These are phyloP conservation scores for Exophiala sideris DNA, from an alignment of 2,329 filamentous ascomycete genomes.

Conservation along the genomic window DNA sequence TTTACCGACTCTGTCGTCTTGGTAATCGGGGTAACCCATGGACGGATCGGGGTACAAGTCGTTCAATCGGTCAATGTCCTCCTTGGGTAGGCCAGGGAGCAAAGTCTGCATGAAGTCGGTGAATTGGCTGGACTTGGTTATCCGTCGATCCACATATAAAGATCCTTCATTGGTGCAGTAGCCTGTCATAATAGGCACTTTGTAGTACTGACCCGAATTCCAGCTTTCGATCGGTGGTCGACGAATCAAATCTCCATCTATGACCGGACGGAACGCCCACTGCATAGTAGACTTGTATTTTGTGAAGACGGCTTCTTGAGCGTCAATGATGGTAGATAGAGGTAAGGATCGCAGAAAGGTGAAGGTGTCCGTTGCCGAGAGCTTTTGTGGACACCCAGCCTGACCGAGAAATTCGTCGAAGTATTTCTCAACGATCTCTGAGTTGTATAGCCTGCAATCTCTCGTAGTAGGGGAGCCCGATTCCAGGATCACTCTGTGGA, in stretches of 20 bases:
- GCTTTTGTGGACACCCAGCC: constrained; percentile 33
- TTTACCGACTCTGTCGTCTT: constrained; percentile 32
- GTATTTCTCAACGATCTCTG: constrained; percentile 42
- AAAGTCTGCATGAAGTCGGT: constrained; percentile 59
- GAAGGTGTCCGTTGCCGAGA: constrained; percentile 29
- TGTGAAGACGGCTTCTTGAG: constrained; percentile 45
- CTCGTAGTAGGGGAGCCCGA: constrained; percentile 49
- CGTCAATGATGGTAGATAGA: constrained; percentile 38
- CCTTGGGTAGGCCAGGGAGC: constrained; percentile 55
- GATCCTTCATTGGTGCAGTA: constrained; percentile 71
- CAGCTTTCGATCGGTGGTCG: constrained; percentile 57
- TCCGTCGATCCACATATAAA: constrained; percentile 55
- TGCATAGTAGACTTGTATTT: constrained; percentile 47
- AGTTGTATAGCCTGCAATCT: constrained; percentile 40
- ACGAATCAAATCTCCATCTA: constrained; percentile 56
- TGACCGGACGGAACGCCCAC: constrained; percentile 58
- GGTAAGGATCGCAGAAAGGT: constrained; percentile 42
- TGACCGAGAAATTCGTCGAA: constrained; percentile 48
- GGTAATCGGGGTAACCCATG: constrained; percentile 41
- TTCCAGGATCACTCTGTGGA: constrained; percentile 47
- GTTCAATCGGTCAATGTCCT: constrained; percentile 50
- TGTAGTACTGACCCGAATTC: constrained; percentile 51
- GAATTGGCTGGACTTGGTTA: constrained; percentile 65
- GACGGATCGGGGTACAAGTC: constrained; percentile 61
- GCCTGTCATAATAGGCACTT: constrained; percentile 63